Evolutionary conservation across 1,284 basidiomycete species (phyloP), one percentile per base, ranked within the genome.

Genomic region (Xerocomus amazonicus): DNA sequence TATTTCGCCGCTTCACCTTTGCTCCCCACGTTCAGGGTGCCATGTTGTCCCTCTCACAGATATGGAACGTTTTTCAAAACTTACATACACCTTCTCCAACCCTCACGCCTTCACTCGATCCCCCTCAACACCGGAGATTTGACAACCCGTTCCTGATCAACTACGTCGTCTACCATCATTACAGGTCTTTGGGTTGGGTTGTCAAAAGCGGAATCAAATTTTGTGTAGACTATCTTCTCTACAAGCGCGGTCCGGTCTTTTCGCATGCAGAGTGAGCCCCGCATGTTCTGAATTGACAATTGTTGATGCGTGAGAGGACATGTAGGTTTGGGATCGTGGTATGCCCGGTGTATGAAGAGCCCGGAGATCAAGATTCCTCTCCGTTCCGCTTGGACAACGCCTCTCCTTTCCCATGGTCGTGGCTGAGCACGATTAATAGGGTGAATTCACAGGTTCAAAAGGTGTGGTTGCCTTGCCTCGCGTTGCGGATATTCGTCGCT

Each of bases 381-480:
- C 79, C 78, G 2, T 81, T 85, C 58, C 69, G 75, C 43, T 73
- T 84, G 41, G 80, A 77, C 61, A 87, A 84, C 48, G 71, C 79
- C 2, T 75, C 83, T n/a, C 83, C 87, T 2, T 87, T 89, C 62
- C 77, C 83, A 29, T 99, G 97, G 97, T 83, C 90, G 10, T 98
- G 95, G 94, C 81, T 99, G 34, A 93, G 91, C 67, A 99, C 97
- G 2, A 81, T 98, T 52, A 99, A 97, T 65, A 85, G 97, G 23
- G 96, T 99, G 16, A 97, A 97, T 68, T 87, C 90, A 0, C 93
- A 97, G 67, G 97, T 99, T 2, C 92, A 94, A 72, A 99, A 99
- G 81, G 94, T 91, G 39, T 33, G 72, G 86, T 40, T 39, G 69
- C 56, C 14, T 28, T 27, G 19, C 33, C 16, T 40, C 17, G 51